phyloP scores from a whole-genome alignment of 257 asterid species.

The Fraxinus anomala region DNA sequence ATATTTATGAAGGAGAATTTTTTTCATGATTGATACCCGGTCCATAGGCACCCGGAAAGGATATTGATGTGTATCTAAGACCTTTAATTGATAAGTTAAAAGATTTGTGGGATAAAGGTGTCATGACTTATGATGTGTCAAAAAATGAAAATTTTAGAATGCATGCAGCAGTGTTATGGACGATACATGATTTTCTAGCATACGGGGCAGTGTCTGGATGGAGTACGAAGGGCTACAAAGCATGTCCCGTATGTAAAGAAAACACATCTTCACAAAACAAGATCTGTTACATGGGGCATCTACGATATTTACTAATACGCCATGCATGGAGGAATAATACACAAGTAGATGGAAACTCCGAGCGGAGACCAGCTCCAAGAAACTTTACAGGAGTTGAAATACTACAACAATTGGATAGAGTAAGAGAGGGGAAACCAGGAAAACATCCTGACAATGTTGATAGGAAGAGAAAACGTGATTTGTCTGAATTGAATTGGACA shows the following conservation, averaged over 20 bases:
- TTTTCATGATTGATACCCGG: conserved; percentile 4
- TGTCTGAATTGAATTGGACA: conserved; percentile 5
- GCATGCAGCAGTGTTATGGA: no score
- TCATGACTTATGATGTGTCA: not conserved
- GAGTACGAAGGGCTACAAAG: not conserved
- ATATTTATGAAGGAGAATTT: not conserved
- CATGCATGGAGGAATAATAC: conserved; percentile 13
- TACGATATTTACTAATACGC: not conserved
- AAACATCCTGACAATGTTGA: not conserved
- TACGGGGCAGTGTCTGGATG: not conserved
- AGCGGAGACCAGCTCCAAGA: not conserved
- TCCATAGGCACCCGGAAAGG: not conserved
- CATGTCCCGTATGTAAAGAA: conserved; percentile 15
- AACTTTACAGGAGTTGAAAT: not conserved
- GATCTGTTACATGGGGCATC: conserved; percentile 15
- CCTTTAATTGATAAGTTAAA: not conserved
- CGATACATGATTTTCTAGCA: not conserved
- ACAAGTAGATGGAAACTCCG: conserved; percentile 2
- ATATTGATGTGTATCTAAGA: conserved; percentile 7
- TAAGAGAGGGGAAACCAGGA: not conserved
- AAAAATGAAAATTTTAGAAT: no score
- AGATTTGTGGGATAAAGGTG: not conserved
- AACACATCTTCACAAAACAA: not conserved
- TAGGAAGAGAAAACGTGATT: not conserved
- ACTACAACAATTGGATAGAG: not conserved